These are phyloP conservation scores for Pseudocercospora ulei DNA, from an alignment of 2,329 filamentous ascomycete species.

Conservation along the genomic window DNA sequence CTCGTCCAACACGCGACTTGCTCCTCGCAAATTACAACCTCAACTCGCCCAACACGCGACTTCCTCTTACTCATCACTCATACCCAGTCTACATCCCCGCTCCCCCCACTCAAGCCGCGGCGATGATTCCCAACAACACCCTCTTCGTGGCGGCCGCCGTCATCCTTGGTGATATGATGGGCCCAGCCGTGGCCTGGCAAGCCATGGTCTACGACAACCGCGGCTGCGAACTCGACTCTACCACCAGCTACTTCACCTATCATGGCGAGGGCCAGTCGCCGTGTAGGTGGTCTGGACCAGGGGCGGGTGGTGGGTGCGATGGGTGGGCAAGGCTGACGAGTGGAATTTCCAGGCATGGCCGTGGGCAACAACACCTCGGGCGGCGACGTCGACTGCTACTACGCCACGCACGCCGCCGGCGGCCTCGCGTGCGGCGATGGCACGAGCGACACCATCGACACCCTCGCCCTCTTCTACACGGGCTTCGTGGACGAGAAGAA, in stretches of 20 bases:
- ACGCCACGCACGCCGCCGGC: background rate
- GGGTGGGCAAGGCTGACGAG: too few species aligned
- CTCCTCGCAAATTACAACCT: too few species aligned
- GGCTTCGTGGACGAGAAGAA: background rate
- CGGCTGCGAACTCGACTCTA: constrained; percentile 1
- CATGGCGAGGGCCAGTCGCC: background rate
- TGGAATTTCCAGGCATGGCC: too few species aligned
- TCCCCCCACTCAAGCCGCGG: too few species aligned
- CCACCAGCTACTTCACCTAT: constrained; percentile 2
- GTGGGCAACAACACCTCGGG: constrained; percentile 3
- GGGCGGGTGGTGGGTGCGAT: too few species aligned
- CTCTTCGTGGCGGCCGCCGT: background rate
- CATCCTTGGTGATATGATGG: background rate
- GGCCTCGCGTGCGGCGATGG: constrained; percentile 1
- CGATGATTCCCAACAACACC: constrained; percentile 1
- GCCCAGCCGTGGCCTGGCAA: constrained; percentile 1
- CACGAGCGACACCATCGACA: background rate
- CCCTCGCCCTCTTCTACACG: background rate
- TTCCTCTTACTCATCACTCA: too few species aligned
- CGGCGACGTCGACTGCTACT: constrained; percentile 1
- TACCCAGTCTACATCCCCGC: too few species aligned
- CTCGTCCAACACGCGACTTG: too few species aligned
- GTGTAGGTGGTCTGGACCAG: too few species aligned
- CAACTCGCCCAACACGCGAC: too few species aligned
- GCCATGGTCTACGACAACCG: background rate